A percentile compares a stretch with the other conserved stretches of the same genome.
These are phyloP conservation scores for Epicoccum nigrum DNA, from an alignment of 2,329 filamentous ascomycete genomes.

Conservation along the genomic window DNA sequence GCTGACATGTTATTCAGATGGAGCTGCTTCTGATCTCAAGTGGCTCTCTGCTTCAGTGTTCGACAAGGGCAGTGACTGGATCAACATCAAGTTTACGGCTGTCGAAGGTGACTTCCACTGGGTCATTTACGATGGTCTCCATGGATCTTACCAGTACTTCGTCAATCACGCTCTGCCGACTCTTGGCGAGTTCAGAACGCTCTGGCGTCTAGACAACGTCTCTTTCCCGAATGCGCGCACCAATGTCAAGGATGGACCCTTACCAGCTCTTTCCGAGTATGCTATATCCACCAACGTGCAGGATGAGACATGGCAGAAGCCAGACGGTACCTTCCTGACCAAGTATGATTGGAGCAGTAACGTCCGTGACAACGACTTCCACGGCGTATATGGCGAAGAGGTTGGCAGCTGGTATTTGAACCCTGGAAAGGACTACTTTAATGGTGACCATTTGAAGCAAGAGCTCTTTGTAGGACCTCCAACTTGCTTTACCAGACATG, in stretches of 20 bases:
- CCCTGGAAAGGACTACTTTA: constrained; percentile 59
- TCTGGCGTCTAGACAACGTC: constrained; percentile 58
- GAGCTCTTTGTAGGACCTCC: constrained; percentile 52
- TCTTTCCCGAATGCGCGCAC: constrained; percentile 57
- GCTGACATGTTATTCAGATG: constrained; percentile 47
- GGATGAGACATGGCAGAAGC: constrained; percentile 60
- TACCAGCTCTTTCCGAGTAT: constrained; percentile 55
- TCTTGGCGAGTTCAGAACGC: constrained; percentile 58
- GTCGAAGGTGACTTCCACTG: constrained; percentile 59
- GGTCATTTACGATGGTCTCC: constrained; percentile 57
- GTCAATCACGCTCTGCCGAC: constrained; percentile 57
- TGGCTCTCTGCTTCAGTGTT: constrained; percentile 57
- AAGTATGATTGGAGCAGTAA: constrained; percentile 59
- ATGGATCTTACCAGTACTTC: constrained; percentile 63
- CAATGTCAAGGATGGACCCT: constrained; percentile 52
- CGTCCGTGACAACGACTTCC: constrained; percentile 51
- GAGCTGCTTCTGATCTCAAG: constrained; percentile 54
- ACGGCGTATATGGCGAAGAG: constrained; percentile 58
- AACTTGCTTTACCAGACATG: background rate
- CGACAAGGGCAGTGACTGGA: constrained; percentile 50
- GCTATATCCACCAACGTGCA: constrained; percentile 56
- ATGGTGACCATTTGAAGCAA: constrained; percentile 60
- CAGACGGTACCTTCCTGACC: constrained; percentile 57
- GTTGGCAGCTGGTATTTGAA: constrained; percentile 60
- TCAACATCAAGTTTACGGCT: constrained; percentile 57